Evolutionary conservation across 2,329 filamentous ascomycete species (phyloP), one percentile per base, ranked within the genome.

Genomic region (Didymella pinodella): DNA sequence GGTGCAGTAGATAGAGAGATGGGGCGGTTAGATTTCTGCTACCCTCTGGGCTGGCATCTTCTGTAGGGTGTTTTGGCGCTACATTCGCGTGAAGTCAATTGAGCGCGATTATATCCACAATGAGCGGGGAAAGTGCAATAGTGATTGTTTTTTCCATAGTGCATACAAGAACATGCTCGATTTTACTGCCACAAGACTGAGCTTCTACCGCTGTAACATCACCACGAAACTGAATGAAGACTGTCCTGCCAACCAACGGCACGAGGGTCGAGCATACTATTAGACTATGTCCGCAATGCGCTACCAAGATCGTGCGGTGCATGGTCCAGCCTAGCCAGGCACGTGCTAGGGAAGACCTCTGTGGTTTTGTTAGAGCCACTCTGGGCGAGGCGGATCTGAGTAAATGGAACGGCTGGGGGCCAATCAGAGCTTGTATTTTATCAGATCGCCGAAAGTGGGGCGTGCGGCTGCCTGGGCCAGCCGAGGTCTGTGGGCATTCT

Each of bases 1-100:
- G 70, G 87, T 89, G 55, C 75, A 77, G 73, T 77, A 71, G 54
- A 48, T 34, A 52, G 48, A 43, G 41, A 47, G 44, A 45, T 34
- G 28, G 32, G 53, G 54, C 51, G 49, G 54, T 54, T 61, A 63
- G 57, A 56, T 58, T 56, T 54, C 51, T 47, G 34, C 50, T 32
- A 60, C 54, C 64, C 22, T 59, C 57, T 32, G 61, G 53, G 55
- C 63, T 62, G 61, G 63, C 65, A 66, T 66, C 55, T 56, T 63
- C 44, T 61, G 57, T 50, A 63, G 60, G 66, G 66, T 65, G 66
- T 67, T 64, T 32, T 58, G 56, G 62, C 56, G 59, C 62, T 65
- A 64, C 58, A 61, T 45, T 63, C 45, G 26, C 54, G 60, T 62
- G 58, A 54, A 47, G 55, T 59, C 50, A 59, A 54, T 54, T 54